Base-by-base conservation (phyloP, 257 asterid genomes). In the Petrea volubilis region DNA sequence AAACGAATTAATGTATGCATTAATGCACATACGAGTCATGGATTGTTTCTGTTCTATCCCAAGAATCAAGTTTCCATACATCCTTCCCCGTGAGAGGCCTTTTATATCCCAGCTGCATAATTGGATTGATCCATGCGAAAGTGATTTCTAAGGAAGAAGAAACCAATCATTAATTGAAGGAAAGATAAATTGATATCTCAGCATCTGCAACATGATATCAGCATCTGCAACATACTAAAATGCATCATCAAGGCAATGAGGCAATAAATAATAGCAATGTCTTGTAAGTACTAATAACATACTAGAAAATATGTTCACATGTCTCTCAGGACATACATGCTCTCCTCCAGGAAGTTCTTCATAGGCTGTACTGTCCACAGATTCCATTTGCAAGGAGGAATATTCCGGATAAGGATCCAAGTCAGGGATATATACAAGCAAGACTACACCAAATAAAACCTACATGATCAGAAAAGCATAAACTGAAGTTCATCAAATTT, bases 11-110 rank as follows among this genome's bases (percentile, higher is more conserved):
- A 8, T 38, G 43, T 38, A 67, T 51, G 59, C 40, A 41, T 56
- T 70, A 24, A 23, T 73, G 60, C 55, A 68, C 95, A 63, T 84
- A 95, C 99, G 75, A 79, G 60, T 75, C 83, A 63, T 85, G 80
- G 41, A 95, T 97, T 73, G 97, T 88, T 82, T 92, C 97, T 41
- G 99, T 92, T 78, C 60, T 81, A 72, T 95, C 99, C 99, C 98
- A 95, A 31, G 83, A 77, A 80, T 95, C 99, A 67, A 95, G 93
- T 78, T 87, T 83, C 99, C 98, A 95, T 12, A 95, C 88, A 87
- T 95, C 99, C 82, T 84, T 92, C 76, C 90, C 98, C 7, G 95
- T 92, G 60, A 95, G 91, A 70, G 99, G 99, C 80, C 92, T 84
- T 84, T 38, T 92, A 73, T 82, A 86, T 60, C 99, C 99, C 43